These are phyloP conservation scores for Blastosporella zonata DNA, from an alignment of 1,284 basidiomycete species.

Conservation along the genomic window DNA sequence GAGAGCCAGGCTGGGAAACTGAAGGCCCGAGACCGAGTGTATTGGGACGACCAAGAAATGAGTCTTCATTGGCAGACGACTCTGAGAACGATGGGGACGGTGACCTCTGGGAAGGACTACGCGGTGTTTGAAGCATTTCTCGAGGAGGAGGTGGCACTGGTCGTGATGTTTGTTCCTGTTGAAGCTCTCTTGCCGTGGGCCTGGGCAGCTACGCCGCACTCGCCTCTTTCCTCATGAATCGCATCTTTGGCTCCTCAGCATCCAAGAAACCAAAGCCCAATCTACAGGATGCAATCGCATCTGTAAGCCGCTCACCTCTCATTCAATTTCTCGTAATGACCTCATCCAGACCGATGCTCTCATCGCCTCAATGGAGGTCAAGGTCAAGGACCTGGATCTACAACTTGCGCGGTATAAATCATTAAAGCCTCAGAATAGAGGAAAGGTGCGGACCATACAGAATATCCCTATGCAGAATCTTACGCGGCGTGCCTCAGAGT, in stretches of 20 bases:
- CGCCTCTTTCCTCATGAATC: constrained; percentile 52
- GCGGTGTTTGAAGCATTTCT: constrained; percentile 12
- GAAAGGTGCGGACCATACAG: constrained; percentile 65
- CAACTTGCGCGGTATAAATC: constrained; percentile 94
- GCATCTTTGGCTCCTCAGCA: constrained; percentile 76
- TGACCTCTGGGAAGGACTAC: constrained; percentile 16
- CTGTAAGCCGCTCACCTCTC: constrained; percentile 48
- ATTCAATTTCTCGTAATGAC: constrained; percentile 7
- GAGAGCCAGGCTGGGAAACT: constrained; percentile 26
- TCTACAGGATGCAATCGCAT: constrained; percentile 88
- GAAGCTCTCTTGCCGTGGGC: background rate
- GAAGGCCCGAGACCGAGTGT: constrained; percentile 18
- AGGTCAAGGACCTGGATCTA: constrained; percentile 94
- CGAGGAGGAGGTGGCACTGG: background rate
- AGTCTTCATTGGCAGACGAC: constrained; percentile 25
- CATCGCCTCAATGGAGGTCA: constrained; percentile 91
- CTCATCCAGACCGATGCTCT: constrained; percentile 79
- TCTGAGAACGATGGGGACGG: constrained; percentile 25
- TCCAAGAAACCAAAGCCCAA: constrained; percentile 86
- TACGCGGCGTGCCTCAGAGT: constrained; percentile 41
- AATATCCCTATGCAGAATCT: background rate
- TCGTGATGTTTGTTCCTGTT: constrained; percentile 8
- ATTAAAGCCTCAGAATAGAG: constrained; percentile 90
- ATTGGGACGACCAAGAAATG: constrained; percentile 17
- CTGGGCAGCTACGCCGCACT: constrained; percentile 1